Percentiles rank a stretch among this genome's conserved stretches.
These are phyloP conservation scores for Ogataea parapolymorpha DNA, from an alignment of 805 yeast species.

Conservation along the genomic window DNA sequence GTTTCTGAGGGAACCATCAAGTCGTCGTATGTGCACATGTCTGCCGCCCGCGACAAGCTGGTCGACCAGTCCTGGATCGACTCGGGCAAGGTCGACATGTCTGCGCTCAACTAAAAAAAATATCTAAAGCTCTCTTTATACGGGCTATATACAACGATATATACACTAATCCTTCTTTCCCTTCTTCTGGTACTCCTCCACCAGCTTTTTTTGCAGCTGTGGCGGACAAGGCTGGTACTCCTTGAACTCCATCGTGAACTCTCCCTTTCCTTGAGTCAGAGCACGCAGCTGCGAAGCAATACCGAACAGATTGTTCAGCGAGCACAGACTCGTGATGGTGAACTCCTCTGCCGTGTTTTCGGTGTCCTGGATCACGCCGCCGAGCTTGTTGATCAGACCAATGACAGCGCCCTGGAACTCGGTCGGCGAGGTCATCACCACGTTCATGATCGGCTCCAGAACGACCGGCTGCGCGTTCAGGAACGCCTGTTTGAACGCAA, in stretches of 20 bases:
- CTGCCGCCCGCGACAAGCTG: slow-evolving; percentile 65
- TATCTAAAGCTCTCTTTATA: not conserved
- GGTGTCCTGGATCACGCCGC: slow-evolving; percentile 90
- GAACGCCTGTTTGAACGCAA: slow-evolving; percentile 92
- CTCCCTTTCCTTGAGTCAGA: slow-evolving; percentile 98
- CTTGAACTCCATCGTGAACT: slow-evolving; percentile 91
- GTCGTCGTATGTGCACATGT: slow-evolving; percentile 80
- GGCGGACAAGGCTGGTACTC: slow-evolving; percentile 89
- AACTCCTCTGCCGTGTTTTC: slow-evolving; percentile 94
- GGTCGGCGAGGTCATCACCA: slow-evolving; percentile 87
- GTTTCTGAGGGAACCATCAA: slow-evolving; percentile 97
- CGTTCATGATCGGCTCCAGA: slow-evolving; percentile 95
- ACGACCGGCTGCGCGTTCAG: slow-evolving; percentile 79
- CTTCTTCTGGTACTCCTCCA: slow-evolving; percentile 75
- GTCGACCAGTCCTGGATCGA: slow-evolving; percentile 77
- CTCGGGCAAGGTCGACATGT: slow-evolving; percentile 56
- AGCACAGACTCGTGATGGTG: slow-evolving; percentile 89
- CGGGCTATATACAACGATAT: slow-evolving; percentile 6
- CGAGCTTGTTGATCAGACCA: slow-evolving; percentile 85
- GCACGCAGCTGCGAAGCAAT: slow-evolving; percentile 95
- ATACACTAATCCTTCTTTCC: slow-evolving; percentile 27
- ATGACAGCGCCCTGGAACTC: slow-evolving; percentile 95
- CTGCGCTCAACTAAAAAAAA: not conserved
- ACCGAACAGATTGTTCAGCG: slow-evolving; percentile 95
- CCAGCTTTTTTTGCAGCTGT: slow-evolving; percentile 84